Base-by-base conservation (phyloP, 2,329 filamentous ascomycete species). In the Magnaporthiopsis rhizophila region DNA sequence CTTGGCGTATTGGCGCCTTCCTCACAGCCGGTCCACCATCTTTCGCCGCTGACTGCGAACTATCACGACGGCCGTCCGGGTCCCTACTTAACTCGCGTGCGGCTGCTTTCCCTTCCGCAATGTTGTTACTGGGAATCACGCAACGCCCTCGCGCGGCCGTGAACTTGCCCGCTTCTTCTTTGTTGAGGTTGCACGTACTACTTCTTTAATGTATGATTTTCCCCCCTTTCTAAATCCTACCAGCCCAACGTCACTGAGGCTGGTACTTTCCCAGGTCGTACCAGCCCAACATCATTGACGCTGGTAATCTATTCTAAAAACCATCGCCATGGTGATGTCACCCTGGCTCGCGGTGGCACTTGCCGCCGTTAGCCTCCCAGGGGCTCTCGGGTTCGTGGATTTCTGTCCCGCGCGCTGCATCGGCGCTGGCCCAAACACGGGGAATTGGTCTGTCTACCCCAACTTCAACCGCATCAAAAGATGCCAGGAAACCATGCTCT, bases 391-490 rank as follows among this genome's bases (percentile, higher is more conserved):
- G 26, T 12, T 32, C 28, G 26, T 61, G 7, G 53, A 56, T 30
- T 8, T 38, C 58, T 67, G 66, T 59, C 66, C 66, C 26, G 38
- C 45, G 32, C 59, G 60, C 4, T 67, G 66, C 60, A 24, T 21
- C 50, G 38, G 30, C 1, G 32, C 34, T 18, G 66, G 66, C 15
- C 58, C 64, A 3, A 53, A 63, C 53, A 60, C 64, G 9, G 61
- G 53, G 57, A 64, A 64, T 59, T 67, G 66, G 66, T 45, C 62
- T 9, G 62, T 60, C 59, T 67, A 66, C 61, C 50, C 58, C 53
- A 64, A 45, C 62, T 18, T 65, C 7, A 26, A 64, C 28, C 32
- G 57, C 34, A n/a, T 66, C 18, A 15, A 56, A 59, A 12, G n/a
- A 6, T 67, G 66, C 64, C 21, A 59, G 24, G 15, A 65, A 36